Evolutionary conservation across 2,329 filamentous ascomycete species (phyloP).

Genomic region (Pseudogymnoascus sp.): DNA sequence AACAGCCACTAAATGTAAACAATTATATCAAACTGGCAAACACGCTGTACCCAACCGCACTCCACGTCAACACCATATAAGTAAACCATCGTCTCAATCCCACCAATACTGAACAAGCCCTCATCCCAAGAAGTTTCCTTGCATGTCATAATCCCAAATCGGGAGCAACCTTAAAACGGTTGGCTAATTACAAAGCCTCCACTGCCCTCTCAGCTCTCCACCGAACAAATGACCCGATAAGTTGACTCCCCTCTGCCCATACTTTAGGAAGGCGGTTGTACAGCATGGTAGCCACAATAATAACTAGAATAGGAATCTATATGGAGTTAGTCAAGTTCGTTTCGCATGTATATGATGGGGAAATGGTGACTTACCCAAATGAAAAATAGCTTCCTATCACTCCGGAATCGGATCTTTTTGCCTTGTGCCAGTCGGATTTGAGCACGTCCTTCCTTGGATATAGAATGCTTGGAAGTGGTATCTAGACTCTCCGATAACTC

Average conservation of each 20-base stretch:
- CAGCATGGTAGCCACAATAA: constrained; percentile 42
- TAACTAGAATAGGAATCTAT: constrained; percentile 42
- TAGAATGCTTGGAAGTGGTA: constrained; percentile 54
- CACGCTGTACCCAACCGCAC: constrained; percentile 4
- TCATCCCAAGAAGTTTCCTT: background rate
- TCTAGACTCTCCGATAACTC: constrained; percentile 38
- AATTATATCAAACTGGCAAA: constrained; percentile 6
- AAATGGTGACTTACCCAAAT: constrained; percentile 47
- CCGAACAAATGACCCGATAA: constrained; percentile 14
- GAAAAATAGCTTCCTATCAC: constrained; percentile 59
- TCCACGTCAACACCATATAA: background rate
- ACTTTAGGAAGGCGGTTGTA: constrained; percentile 45
- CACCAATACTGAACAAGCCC: background rate
- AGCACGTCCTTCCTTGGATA: constrained; percentile 58
- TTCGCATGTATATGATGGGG: background rate
- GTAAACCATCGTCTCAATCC: background rate
- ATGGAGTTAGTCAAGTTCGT: constrained; percentile 15
- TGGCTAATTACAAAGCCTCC: background rate
- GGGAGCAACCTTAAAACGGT: background rate
- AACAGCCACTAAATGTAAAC: background rate
- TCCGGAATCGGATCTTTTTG: constrained; percentile 50
- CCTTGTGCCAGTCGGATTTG: constrained; percentile 53
- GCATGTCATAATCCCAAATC: background rate
- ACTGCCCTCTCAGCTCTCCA: constrained; percentile 25
- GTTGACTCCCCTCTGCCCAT: constrained; percentile 18